Evolutionary conservation across 2,329 filamentous ascomycete species (phyloP), one percentile per base, ranked within the genome.

Genomic region (Exserohilum turcica): DNA sequence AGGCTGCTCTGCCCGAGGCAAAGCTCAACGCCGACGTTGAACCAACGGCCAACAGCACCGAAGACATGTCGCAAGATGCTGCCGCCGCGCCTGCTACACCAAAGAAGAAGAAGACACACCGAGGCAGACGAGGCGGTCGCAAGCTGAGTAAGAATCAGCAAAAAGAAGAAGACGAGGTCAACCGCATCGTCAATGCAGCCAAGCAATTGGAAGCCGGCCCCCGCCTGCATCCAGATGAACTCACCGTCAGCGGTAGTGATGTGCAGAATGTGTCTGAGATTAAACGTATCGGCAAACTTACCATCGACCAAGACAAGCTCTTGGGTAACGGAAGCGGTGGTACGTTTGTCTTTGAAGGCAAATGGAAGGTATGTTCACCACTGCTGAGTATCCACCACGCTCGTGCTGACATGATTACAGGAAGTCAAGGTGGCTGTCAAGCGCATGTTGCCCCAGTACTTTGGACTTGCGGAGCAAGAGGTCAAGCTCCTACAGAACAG

Each of bases 291-390:
- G 85, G 84, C 45, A 85, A 83, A 55, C 75, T 87, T 19, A 80
- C 79, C 48, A 84, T 87, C 27, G 79, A 83, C 59, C 85, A 82
- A 19, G 82, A 86, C 62, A 79, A 78, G 27, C 80, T 86, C 15
- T 78, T 88, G 33, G 86, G 86, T 1, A 82, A 91, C 54, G 94
- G 94, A 48, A 97, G 93, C 73, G 96, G 97, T 70, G 94, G 94
- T n/a, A 99, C 94, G 0, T 86, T 95, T 47, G 94, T 99, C 0
- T 97, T 94, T 73, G 88, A 91, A 43, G 94, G 94, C n/a, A 90
- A 87, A 48, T 97, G 96, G 72, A 94, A 96, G 55, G 72, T 75
- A 64, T 61, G 71, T 61, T 21, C 13, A 21, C 24, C n/a, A 18
- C 18, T 21, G 18, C 12, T 5, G 13, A 1, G 19, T 21, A 10